These are phyloP conservation scores for Stromatinia cepivora DNA, from an alignment of 2,329 filamentous ascomycete species.

Conservation along the genomic window DNA sequence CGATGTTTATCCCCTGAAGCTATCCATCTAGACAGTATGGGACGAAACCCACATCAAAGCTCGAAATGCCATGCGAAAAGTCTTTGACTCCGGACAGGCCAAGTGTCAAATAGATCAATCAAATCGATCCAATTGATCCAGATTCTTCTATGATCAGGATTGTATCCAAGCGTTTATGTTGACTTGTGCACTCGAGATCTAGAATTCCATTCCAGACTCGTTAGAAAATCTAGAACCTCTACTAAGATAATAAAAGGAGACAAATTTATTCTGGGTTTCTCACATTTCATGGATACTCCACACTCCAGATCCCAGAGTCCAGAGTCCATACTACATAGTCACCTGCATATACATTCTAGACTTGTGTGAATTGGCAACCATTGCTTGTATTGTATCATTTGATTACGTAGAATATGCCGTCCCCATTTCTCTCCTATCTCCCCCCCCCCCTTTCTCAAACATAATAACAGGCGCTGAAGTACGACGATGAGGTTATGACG, in stretches of 20 bases:
- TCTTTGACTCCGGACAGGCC: background rate
- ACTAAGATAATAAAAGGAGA: background rate
- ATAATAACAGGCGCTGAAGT: constrained; percentile 26
- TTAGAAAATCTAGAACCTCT: constrained; percentile 3
- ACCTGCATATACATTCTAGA: background rate
- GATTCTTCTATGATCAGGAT: constrained; percentile 13
- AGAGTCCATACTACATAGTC: background rate
- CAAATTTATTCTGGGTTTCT: background rate
- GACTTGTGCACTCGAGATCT: constrained; percentile 4
- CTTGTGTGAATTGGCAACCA: constrained; percentile 10
- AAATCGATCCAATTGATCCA: constrained; percentile 4
- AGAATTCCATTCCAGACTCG: background rate
- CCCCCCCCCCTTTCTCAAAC: constrained; percentile 17
- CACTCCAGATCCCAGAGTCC: background rate
- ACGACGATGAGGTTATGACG: constrained; percentile 23
- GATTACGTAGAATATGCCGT: constrained; percentile 33
- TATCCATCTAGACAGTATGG: background rate
- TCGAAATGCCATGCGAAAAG: background rate
- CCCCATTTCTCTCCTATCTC: constrained; percentile 20
- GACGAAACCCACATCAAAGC: constrained; percentile 11
- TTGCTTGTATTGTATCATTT: constrained; percentile 24
- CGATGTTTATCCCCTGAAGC: background rate
- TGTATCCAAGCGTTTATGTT: constrained; percentile 22
- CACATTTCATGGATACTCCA: background rate
- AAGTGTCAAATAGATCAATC: background rate